Conservation (phyloP, 257 asterid species). For the Petunia axillaris region DNA sequence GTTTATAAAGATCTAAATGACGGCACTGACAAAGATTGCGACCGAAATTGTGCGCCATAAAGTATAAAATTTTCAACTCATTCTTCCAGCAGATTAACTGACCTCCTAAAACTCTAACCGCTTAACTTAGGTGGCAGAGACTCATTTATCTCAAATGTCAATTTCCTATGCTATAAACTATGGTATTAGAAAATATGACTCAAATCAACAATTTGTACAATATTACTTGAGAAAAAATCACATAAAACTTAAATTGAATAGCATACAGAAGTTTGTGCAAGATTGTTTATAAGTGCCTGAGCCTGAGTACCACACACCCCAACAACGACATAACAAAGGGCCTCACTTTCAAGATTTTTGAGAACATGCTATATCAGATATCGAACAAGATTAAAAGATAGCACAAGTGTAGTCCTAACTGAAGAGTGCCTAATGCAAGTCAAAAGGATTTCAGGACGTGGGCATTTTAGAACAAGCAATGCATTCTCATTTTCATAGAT, state of each 20-base stretch:
- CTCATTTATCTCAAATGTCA: not conserved
- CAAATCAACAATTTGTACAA: not conserved
- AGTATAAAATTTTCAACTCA: not conserved
- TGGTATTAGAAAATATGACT: not conserved
- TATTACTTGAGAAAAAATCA: conserved; percentile 11
- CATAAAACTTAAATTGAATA: not conserved
- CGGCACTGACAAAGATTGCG: not conserved
- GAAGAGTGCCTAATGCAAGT: not conserved
- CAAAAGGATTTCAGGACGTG: not conserved
- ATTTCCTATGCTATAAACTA: conserved; percentile 5
- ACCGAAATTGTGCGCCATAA: not conserved
- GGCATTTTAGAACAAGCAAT: not conserved
- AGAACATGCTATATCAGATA: not conserved
- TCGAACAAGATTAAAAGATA: not conserved
- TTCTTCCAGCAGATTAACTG: not conserved
- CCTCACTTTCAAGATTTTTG: not conserved
- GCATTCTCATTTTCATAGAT: not conserved
- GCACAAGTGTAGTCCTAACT: not conserved
- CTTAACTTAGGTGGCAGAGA: not conserved
- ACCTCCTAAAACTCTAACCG: not conserved
- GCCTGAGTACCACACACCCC: not conserved
- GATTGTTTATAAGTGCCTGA: not conserved
- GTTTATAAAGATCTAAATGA: not conserved
- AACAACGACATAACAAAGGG: not conserved
- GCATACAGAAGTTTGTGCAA: not conserved